Percentiles rank a stretch among this genome's conserved stretches.
Evolutionary conservation across 108 stramenopile species (phyloP).

Genomic region (Fistulifera pelliculosa): DNA sequence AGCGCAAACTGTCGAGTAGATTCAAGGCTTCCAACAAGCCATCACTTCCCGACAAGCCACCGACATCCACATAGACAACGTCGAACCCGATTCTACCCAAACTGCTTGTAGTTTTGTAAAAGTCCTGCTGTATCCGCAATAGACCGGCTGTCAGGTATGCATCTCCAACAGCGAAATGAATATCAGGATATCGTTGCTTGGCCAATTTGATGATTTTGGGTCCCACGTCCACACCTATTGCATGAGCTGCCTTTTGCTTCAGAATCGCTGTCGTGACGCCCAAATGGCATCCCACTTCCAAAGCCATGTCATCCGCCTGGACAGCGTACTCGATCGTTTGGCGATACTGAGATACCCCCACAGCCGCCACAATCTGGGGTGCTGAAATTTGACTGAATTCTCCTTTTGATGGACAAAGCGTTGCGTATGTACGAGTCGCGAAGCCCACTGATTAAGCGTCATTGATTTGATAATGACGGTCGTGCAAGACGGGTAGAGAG

Average conservation of each 20-base stretch:
- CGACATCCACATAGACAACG: constrained; percentile 45
- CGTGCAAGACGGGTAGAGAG: no score
- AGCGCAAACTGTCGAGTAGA: constrained; percentile 15
- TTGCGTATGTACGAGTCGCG: constrained; percentile 17
- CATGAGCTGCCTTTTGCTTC: constrained; percentile 14
- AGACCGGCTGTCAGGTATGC: constrained; percentile 34
- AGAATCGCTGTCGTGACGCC: constrained; percentile 33
- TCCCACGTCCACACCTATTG: constrained; percentile 44
- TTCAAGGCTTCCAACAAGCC: constrained; percentile 33
- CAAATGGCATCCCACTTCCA: constrained; percentile 48
- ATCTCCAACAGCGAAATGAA: constrained; percentile 37
- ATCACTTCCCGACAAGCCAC: constrained; percentile 36
- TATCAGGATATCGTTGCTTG: constrained; percentile 17
- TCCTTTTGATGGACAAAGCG: background rate
- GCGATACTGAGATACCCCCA: constrained; percentile 46
- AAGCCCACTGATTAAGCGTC: constrained; percentile 22
- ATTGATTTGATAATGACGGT: constrained; percentile 34
- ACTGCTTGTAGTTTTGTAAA: no score
- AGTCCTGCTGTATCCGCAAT: constrained; percentile 24
- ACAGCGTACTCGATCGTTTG: constrained; percentile 24
- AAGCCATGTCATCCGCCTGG: constrained; percentile 16
- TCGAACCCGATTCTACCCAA: constrained; percentile 20
- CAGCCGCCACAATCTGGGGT: constrained; percentile 23
- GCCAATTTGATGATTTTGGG: constrained; percentile 30
- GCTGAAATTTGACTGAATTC: background rate